Evolutionary conservation across 805 yeast species (phyloP).

Genomic region (Candida berthetii): DNA sequence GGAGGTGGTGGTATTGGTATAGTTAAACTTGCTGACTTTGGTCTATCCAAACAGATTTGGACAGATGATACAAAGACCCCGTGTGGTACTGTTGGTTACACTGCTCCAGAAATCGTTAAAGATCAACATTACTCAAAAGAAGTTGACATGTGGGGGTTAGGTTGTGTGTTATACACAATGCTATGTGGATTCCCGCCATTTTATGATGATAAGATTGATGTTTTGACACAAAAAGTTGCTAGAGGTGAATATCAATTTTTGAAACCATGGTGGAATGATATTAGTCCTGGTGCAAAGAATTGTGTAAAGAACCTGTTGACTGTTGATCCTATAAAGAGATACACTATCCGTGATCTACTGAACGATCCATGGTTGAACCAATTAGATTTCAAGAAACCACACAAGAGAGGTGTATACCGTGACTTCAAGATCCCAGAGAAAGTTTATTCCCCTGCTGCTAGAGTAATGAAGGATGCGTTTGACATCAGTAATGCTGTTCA

Average conservation of each 20-base stretch:
- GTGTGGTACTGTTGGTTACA: slow-evolving; percentile 97
- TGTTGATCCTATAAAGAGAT: slow-evolving; percentile 68
- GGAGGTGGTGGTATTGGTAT: slow-evolving; percentile 82
- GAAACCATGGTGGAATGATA: slow-evolving; percentile 87
- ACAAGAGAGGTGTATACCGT: slow-evolving; percentile 1
- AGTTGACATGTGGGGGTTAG: slow-evolving; percentile 99
- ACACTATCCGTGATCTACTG: slow-evolving; percentile 60
- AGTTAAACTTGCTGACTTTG: slow-evolving; percentile 93
- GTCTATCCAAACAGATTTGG: slow-evolving; percentile 86
- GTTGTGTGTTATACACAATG: slow-evolving; percentile 90
- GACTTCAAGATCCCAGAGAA: slow-evolving; percentile 20
- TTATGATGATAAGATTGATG: slow-evolving; percentile 52
- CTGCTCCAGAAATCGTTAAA: slow-evolving; percentile 96
- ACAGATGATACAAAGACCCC: slow-evolving; percentile 79
- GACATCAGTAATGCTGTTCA: slow-evolving; percentile 84
- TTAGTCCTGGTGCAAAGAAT: slow-evolving; percentile 84
- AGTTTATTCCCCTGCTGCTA: slow-evolving; percentile 64
- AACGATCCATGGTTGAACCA: slow-evolving; percentile 62
- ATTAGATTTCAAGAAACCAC: slow-evolving; percentile 16
- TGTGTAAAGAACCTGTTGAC: slow-evolving; percentile 72
- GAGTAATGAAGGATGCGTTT: slow-evolving; percentile 79
- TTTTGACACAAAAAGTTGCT: slow-evolving; percentile 60
- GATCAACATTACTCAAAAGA: slow-evolving; percentile 90
- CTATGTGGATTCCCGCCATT: slow-evolving; percentile 98
- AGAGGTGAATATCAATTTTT: slow-evolving; percentile 68